Base-by-base conservation (phyloP, 768 basidiomycete genomes). In the Amanita exitialis region DNA sequence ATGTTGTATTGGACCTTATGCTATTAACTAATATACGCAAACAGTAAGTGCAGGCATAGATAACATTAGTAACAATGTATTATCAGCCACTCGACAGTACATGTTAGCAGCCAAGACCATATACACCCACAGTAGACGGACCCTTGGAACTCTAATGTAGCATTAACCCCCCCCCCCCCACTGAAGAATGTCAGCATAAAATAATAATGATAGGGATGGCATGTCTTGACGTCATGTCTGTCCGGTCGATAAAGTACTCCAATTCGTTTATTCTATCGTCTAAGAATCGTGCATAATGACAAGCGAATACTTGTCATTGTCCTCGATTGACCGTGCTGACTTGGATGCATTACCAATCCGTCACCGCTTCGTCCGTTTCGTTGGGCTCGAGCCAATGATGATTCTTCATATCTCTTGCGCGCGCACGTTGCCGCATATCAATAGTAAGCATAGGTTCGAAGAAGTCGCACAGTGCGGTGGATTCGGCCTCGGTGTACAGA, bases 391-490 rank as follows among this genome's bases (percentile, higher is more conserved):
- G 64, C 92, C 92, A 96, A 45, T 73, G 66, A 59, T 92, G 87
- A 51, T 79, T 70, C 48, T 83, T 71, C 71, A 93, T 72, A 52
- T 90, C 86, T 34, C 77, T 72, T 12, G 91, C 90, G 42, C 78
- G 72, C 38, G 75, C 76, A 30, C 92, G 82, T 49, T 78, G 66
- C 57, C 77, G 74, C 61, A 82, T 81, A 59, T 91, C 83, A 51
- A 82, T 65, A 27, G 73, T 69, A 55, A 91, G 74, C 90, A 90
- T 90, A 25, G 87, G 86, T 56, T 73, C 71, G 54, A 91, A 65
- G 64, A 90, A 90, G 21, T 69, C 64, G 58, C 83, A 86, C 18
- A 90, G 65, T 28, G 71, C 67, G 23, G 62, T 62, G 7, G 86
- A 76, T 50, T 90, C 82, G 12, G 63, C 58, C 34, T 77, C 74